Evolutionary conservation across 306 rosid genomes (phyloP), one percentile per base, ranked within the genome.

Genomic region (Quercus suber): DNA sequence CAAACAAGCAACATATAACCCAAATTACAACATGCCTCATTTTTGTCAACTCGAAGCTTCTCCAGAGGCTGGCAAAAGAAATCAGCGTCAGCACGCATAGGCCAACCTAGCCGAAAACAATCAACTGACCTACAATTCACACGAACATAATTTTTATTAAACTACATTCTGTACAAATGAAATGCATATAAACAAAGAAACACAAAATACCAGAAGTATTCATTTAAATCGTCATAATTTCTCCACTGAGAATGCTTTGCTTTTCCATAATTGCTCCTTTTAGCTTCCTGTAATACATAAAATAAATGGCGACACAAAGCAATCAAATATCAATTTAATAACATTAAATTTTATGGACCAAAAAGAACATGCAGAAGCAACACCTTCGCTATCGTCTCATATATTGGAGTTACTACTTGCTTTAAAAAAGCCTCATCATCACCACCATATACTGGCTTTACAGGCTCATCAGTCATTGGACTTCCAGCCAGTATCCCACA

Each of bases 161-260:
- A 30, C 67, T 73, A 57, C 31, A 71, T 43, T 70, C 25, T n/a
- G 43, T 53, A 73, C 19, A 59, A 28, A 28, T 69, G 53, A 61
- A 79, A 80, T 33, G 51, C 43, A 63, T 61, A 31, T 5, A 77
- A 28, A 78, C 0, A 79, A 64, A 21, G 79, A 57, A 67, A 79
- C 64, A 65, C 68, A 59, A 63, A 81, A 60, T 92, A 94, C 99
- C 99, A 94, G 81, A 94, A 94, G 67, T 86, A 92, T 86, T 94
- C 99, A 60, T 94, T 94, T 77, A 94, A 82, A 77, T 94, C 99
- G 70, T 94, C 99, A 82, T 94, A 94, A 82, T 94, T 92, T 85
- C 99, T 91, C 99, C 99, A 94, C 5, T 94, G 94, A 73, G 97
- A 94, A 89, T 94, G 99, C 85, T 89, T 94, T 61, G 94, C 55